Percentiles rank a stretch among this genome's conserved stretches.
Conservation (phyloP, 164 flowering plant genomes). For the Sextonia rubra region DNA sequence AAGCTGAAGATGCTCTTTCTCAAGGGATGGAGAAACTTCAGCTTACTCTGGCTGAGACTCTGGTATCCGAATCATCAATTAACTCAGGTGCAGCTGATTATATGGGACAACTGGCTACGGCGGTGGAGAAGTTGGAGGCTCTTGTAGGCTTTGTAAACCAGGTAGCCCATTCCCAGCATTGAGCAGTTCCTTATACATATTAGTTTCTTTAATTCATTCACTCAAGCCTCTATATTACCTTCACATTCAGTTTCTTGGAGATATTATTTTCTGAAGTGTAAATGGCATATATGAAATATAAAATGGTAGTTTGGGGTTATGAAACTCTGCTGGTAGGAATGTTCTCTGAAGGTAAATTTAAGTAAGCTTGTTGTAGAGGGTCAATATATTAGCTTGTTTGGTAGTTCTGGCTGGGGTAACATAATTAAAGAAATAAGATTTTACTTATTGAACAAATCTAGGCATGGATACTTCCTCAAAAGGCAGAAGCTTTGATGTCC, state of each 20-base stretch:
- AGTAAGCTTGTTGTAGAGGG: too few species aligned
- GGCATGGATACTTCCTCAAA: too few species aligned
- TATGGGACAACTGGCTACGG: constrained; percentile 49
- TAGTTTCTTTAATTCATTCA: not conserved
- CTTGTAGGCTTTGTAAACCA: constrained; percentile 69
- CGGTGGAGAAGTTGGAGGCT: constrained; percentile 70
- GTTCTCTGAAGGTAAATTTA: not conserved
- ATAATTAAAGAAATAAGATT: too few species aligned
- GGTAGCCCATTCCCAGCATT: constrained; percentile 31
- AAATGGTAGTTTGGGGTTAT: not conserved
- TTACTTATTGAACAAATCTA: too few species aligned
- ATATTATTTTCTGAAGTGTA: not conserved
- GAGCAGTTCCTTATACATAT: not conserved
- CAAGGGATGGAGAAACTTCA: constrained; percentile 95
- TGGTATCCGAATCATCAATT: constrained; percentile 47
- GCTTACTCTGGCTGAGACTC: constrained; percentile 48
- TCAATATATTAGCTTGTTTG: too few species aligned
- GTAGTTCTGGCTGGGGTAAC: too few species aligned
- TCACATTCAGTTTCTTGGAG: too few species aligned
- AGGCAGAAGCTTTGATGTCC: too few species aligned
- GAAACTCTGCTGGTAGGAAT: not conserved
- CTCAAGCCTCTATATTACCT: too few species aligned
- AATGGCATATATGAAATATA: not conserved
- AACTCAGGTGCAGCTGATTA: constrained; percentile 42
- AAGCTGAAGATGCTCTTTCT: constrained; percentile 95